These are phyloP conservation scores for Ilyonectria destructans DNA, from an alignment of 2,329 filamentous ascomycete species.

Conservation along the genomic window DNA sequence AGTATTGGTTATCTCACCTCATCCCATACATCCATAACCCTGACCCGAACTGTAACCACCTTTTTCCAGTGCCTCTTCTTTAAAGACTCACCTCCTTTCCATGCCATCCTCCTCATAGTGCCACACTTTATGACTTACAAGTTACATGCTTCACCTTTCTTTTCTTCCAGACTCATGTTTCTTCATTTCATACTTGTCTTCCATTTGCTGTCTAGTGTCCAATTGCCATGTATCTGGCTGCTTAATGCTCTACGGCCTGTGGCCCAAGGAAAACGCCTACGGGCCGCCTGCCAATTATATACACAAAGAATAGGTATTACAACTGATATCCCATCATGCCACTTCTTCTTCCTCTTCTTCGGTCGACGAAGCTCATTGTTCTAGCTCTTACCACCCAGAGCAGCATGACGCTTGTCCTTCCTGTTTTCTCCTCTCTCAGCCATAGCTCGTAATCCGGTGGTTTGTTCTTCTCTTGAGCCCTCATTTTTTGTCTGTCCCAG, in stretches of 20 bases:
- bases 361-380: slow-evolving; percentile 19
- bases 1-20: background rate
- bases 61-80: background rate
- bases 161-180: background rate
- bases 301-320: slow-evolving; percentile 51
- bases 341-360: slow-evolving; percentile 10
- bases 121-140: background rate
- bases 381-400: slow-evolving; percentile 1
- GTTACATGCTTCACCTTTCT: background rate
- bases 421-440: slow-evolving; percentile 4
- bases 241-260: slow-evolving; percentile 41
- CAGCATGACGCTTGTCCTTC: background rate
- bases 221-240: slow-evolving; percentile 40
- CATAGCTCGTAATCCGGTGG: slow-evolving; percentile 6
- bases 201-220: slow-evolving; percentile 44
- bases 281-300: slow-evolving; percentile 44
- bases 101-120: background rate
- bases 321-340: slow-evolving; percentile 44
- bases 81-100: background rate
- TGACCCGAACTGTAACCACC: background rate
- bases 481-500: background rate
- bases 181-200: slow-evolving; percentile 25
- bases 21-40: background rate
- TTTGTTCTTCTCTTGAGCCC: slow-evolving; percentile 3
- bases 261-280: slow-evolving; percentile 40